Evolutionary conservation across 768 basidiomycete genomes (phyloP), one percentile per base, ranked within the genome.

Genomic region (Podaxis sp.): DNA sequence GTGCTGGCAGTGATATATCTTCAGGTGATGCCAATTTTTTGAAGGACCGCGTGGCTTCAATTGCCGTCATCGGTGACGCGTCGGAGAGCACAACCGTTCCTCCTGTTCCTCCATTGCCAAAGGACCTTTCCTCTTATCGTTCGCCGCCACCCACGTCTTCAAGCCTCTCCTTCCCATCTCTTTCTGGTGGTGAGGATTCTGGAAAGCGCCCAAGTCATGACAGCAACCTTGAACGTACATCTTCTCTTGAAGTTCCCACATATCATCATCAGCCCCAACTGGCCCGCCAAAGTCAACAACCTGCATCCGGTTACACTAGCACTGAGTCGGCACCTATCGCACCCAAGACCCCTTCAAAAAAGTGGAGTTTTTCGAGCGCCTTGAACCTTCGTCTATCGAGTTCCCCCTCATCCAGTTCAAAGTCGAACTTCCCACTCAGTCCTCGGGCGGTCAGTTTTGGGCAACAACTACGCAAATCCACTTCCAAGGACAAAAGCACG

Each of bases 321-420:
- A 80, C 57, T 75, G 59, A 63, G 9, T 57, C 64, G 13, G 30
- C 12, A 13, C 80, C 87, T 44, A 70, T 77, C 15, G 77, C 82
- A 48, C 77, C 82, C 57, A 92, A 91, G 77, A 90, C 91, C 2
- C 93, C 93, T 38, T 93, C 91, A n/a, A 95, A 95, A 83, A 96
- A 96, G 75, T 96, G 94, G 94, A 95, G 93, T 72, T 91, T 96
- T 73, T 90, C 92, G n/a, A 89, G 84, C 65, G 92, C 90, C 24
- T 77, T 95, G 3, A 92, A 90, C 67, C 82, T 91, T 73, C 92
- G 84, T 71, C 74, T 92, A 56, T 83, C 87, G 13, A 83, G 83
- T 63, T 88, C 87, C 28, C 86, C 89, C 54, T 87, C 87, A 19
- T 80, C 82, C 46, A 84, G 87, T 58, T 75, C 71, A 75, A 76